These are phyloP conservation scores for Nemania sp. DNA, from an alignment of 2,329 filamentous ascomycete genomes.

Conservation along the genomic window DNA sequence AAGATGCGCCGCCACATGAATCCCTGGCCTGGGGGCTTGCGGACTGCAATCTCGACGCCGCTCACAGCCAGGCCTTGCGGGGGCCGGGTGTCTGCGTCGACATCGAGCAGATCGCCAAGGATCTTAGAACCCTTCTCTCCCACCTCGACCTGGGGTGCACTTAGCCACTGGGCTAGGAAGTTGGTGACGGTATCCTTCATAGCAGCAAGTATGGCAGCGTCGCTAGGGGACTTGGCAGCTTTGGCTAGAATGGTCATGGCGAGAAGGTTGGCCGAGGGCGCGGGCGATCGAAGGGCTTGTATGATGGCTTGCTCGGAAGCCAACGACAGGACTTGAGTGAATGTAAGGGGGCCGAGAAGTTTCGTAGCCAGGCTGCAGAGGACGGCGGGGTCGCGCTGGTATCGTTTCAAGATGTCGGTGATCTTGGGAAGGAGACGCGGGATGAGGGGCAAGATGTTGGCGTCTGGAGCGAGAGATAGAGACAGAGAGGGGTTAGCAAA, in stretches of 20 bases:
- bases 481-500: constrained; percentile 17
- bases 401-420: constrained; percentile 64
- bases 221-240: constrained; percentile 60
- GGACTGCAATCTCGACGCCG: constrained; percentile 54
- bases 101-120: constrained; percentile 66
- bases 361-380: constrained; percentile 67
- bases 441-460: constrained; percentile 65
- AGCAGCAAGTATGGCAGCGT: constrained; percentile 63
- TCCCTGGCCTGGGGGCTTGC: constrained; percentile 61
- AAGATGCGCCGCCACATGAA: constrained; percentile 67
- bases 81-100: constrained; percentile 62
- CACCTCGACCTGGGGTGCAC: constrained; percentile 65
- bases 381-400: constrained; percentile 62
- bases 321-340: constrained; percentile 63
- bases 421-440: constrained; percentile 66
- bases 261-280: constrained; percentile 68
- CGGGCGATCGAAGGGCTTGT: constrained; percentile 64
- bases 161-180: constrained; percentile 66
- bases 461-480: constrained; percentile 54
- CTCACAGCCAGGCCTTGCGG: constrained; percentile 48
- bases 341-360: constrained; percentile 65
- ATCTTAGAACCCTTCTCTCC: constrained; percentile 65
- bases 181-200: constrained; percentile 62
- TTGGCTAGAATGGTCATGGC: constrained; percentile 69
- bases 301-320: constrained; percentile 65